Conservation (phyloP, 2,329 filamentous ascomycete species). For the Neofusicoccum kwambonambiense region DNA sequence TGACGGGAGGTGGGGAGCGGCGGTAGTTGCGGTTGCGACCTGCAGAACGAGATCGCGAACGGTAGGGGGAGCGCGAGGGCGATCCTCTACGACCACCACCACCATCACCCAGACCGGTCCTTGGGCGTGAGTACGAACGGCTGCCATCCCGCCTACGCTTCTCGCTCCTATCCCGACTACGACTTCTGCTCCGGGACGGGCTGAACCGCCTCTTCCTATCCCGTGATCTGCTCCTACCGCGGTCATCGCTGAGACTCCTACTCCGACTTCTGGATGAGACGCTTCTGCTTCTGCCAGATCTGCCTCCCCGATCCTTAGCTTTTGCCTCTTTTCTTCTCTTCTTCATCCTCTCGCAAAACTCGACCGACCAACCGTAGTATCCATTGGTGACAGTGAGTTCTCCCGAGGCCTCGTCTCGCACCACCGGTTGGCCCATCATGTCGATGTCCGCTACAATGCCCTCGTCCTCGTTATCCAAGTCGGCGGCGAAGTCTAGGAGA, state of each 20-base stretch:
- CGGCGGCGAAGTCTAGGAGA: slow-evolving; percentile 68
- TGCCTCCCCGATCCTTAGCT: not conserved
- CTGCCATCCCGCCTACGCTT: slow-evolving; percentile 13
- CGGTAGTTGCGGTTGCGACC: slow-evolving; percentile 5
- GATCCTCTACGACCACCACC: not conserved
- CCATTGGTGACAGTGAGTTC: slow-evolving; percentile 66
- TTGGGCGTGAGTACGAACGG: slow-evolving; percentile 9
- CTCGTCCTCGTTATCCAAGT: slow-evolving; percentile 60
- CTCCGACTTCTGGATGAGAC: slow-evolving; percentile 9
- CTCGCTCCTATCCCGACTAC: slow-evolving; percentile 5
- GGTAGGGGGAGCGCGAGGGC: not conserved
- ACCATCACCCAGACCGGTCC: not conserved
- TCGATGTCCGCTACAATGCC: slow-evolving; percentile 63
- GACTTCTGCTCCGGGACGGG: slow-evolving; percentile 6
- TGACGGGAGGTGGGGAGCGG: slow-evolving; percentile 7
- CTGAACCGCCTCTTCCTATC: slow-evolving; percentile 15
- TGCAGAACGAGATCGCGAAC: slow-evolving; percentile 6
- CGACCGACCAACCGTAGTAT: slow-evolving; percentile 84
- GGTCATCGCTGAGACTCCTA: slow-evolving; percentile 10
- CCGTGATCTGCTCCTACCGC: not conserved
- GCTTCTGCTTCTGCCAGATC: slow-evolving; percentile 2
- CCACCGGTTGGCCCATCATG: slow-evolving; percentile 68
- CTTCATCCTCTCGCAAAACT: slow-evolving; percentile 81
- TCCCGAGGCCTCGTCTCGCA: slow-evolving; percentile 65
- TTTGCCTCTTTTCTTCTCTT: slow-evolving; percentile 18